A percentile compares a stretch with the other conserved stretches of the same genome.
Conservation (phyloP, 257 asterid genomes). For the Schizonepeta tenuifolia region DNA sequence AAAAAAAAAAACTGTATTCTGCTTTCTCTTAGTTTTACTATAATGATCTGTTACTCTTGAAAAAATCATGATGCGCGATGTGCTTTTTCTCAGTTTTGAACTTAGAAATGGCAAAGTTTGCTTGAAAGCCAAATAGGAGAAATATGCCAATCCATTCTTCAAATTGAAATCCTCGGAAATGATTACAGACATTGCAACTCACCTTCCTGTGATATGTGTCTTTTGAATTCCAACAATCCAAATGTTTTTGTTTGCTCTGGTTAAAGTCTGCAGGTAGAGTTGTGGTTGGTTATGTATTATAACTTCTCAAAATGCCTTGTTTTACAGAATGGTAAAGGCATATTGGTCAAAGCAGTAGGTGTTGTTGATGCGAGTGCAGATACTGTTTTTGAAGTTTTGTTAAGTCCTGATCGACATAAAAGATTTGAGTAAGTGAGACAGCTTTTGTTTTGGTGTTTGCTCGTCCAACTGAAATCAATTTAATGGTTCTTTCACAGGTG, state of each 20-base stretch:
- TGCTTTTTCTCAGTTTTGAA: slow-evolving; percentile 21
- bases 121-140: slow-evolving; percentile 16
- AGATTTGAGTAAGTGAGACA: slow-evolving; percentile 82
- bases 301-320: slow-evolving; percentile 26
- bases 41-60: background rate
- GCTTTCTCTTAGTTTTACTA: slow-evolving; percentile 8
- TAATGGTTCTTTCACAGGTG: slow-evolving; percentile 71
- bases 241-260: slow-evolving; percentile 21
- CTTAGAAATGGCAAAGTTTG: slow-evolving; percentile 10
- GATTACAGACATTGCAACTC: slow-evolving; percentile 10
- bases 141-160: slow-evolving; percentile 17
- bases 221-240: slow-evolving; percentile 16
- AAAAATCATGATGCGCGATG: slow-evolving; percentile 1
- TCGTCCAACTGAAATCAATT: slow-evolving; percentile 34
- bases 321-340: slow-evolving; percentile 75
- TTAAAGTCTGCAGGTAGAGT: slow-evolving; percentile 16
- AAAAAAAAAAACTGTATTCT: no score
- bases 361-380: slow-evolving; percentile 94
- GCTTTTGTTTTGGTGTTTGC: slow-evolving; percentile 10
- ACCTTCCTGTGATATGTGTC: slow-evolving; percentile 15
- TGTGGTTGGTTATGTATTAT: slow-evolving; percentile 12
- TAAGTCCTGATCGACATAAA: slow-evolving; percentile 70
- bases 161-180: slow-evolving; percentile 16
- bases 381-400: slow-evolving; percentile 82
- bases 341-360: slow-evolving; percentile 93